Conservation (phyloP, 768 basidiomycete genomes). For the Glaciozyma antarctica region DNA sequence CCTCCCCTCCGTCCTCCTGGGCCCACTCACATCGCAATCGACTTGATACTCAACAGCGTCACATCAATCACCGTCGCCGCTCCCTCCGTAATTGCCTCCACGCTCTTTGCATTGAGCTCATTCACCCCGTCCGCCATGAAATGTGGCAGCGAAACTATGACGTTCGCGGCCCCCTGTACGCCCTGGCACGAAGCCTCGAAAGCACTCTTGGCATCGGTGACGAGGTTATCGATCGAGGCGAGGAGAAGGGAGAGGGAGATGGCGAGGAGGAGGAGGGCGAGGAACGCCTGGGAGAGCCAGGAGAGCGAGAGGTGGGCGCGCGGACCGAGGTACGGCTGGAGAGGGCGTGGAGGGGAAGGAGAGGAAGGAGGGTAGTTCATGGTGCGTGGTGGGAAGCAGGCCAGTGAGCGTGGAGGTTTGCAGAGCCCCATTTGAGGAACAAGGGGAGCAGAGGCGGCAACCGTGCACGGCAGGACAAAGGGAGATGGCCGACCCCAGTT, state of each 20-base stretch:
- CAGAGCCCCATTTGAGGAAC: too few species aligned
- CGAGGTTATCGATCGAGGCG: constrained; percentile 8
- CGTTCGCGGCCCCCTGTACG: constrained; percentile 24
- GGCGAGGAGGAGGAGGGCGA: constrained; percentile 29
- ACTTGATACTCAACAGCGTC: constrained; percentile 11
- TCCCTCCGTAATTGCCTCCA: constrained; percentile 11
- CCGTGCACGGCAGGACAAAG: too few species aligned
- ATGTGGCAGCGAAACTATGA: constrained; percentile 17
- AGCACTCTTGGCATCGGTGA: constrained; percentile 7
- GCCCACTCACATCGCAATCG: constrained; percentile 17
- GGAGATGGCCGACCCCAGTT: too few species aligned
- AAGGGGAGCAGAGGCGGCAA: too few species aligned
- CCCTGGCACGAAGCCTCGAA: neutral
- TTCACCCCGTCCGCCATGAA: constrained; percentile 28
- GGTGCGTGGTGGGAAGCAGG: too few species aligned
- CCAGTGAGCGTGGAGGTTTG: too few species aligned
- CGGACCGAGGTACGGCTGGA: constrained; percentile 22
- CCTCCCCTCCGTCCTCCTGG: constrained; percentile 31
- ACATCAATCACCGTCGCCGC: constrained; percentile 15
- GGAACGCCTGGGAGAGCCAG: constrained; percentile 29
- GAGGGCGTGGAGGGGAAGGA: too few species aligned
- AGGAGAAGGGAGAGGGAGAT: constrained; percentile 23
- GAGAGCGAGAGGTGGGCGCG: constrained; percentile 28
- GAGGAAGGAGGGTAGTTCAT: too few species aligned
- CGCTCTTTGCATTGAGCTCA: constrained; percentile 17